These are phyloP conservation scores for Heterobasidion occidentale DNA, from an alignment of 1,284 basidiomycete genomes.

Conservation along the genomic window DNA sequence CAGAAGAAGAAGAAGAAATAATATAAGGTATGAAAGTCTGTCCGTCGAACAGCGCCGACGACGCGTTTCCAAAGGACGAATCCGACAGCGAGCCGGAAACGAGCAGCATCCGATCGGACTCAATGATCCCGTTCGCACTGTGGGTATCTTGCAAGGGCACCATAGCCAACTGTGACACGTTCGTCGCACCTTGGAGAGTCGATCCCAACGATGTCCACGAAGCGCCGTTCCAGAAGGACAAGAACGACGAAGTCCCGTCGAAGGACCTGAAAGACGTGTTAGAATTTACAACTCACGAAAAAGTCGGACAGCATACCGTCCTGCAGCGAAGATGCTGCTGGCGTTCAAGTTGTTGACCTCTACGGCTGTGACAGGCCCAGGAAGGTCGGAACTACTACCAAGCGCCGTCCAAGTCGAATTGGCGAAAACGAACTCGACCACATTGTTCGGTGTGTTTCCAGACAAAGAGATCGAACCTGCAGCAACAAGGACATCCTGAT, in stretches of 20 bases:
- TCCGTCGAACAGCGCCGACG: conserved; percentile 86
- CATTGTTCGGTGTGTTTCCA: conserved; percentile 59
- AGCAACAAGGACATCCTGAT: conserved; percentile 59
- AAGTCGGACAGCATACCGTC: conserved; percentile 43
- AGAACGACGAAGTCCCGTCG: conserved; percentile 59
- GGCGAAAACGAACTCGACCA: conserved; percentile 64
- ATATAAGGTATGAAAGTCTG: conserved; percentile 80
- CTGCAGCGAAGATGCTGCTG: conserved; percentile 87
- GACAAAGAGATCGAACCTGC: conserved; percentile 70
- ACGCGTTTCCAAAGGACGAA: conserved; percentile 68
- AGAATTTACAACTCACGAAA: not conserved
- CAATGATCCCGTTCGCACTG: conserved; percentile 60
- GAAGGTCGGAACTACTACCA: conserved; percentile 57
- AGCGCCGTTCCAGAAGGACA: conserved; percentile 77
- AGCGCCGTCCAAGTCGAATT: conserved; percentile 73
- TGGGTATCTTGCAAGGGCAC: conserved; percentile 82
- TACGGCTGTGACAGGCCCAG: conserved; percentile 87
- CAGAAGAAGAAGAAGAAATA: conserved; percentile 58
- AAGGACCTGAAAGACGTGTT: conserved; percentile 29
- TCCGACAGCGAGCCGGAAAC: conserved; percentile 79
- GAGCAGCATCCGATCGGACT: conserved; percentile 85
- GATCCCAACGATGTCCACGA: conserved; percentile 65
- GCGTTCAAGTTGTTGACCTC: conserved; percentile 78
- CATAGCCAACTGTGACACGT: conserved; percentile 81
- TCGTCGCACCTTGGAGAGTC: conserved; percentile 42